These are phyloP conservation scores for Sanguinoderma infundibulare DNA, from an alignment of 1,284 basidiomycete species.

Conservation along the genomic window DNA sequence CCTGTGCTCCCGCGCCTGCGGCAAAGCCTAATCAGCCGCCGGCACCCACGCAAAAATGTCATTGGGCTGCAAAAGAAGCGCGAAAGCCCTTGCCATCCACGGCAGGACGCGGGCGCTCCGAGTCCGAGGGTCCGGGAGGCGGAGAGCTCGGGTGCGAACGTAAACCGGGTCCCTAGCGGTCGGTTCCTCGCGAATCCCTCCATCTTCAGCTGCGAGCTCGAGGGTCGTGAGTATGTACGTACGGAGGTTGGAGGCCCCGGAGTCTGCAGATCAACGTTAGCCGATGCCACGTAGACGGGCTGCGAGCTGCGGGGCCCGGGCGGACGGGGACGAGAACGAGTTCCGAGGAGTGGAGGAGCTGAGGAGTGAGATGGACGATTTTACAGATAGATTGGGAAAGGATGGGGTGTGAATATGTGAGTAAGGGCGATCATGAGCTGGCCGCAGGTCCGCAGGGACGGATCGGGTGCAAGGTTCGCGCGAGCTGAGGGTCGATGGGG, in stretches of 20 bases:
- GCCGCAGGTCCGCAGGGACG: not conserved
- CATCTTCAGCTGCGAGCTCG: no score
- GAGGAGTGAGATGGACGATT: not conserved
- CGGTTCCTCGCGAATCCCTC: no score
- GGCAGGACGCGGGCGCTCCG: not conserved
- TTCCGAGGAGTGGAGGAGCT: not conserved
- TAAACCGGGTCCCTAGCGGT: no score
- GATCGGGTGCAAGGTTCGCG: not conserved
- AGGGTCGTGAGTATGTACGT: no score
- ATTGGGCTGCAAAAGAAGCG: not conserved
- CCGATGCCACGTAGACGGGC: no score
- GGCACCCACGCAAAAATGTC: not conserved
- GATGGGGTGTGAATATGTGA: not conserved
- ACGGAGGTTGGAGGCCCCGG: no score
- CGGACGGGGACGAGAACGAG: no score
- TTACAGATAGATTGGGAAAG: not conserved
- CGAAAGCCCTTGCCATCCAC: not conserved
- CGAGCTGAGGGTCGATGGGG: not conserved
- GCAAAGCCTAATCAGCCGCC: constrained; percentile 14
- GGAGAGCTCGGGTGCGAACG: not conserved
- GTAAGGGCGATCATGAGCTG: constrained; percentile 1
- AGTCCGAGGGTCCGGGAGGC: not conserved
- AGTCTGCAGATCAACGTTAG: constrained; percentile 1
- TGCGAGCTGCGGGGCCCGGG: no score
- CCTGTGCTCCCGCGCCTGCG: not conserved